Conservation (phyloP, 257 asterid species). For the Solanum bulbocastanum region DNA sequence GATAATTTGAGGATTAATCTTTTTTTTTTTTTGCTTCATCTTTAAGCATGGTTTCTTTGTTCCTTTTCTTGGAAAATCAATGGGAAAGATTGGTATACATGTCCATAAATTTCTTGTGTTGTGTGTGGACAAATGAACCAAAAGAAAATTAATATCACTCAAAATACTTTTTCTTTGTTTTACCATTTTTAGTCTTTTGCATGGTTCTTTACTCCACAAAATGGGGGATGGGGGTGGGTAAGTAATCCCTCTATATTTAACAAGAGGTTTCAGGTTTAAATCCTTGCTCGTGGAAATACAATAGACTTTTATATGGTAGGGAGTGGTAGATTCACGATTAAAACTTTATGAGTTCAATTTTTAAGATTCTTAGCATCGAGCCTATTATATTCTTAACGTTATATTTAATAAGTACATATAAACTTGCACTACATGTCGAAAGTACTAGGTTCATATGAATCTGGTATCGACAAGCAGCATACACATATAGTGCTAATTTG, state of each 20-base stretch:
- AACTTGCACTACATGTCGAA: not conserved
- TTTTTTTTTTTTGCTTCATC: not conserved
- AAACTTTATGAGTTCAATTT: no score
- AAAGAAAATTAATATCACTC: not conserved
- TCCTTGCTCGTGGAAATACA: fast-evolving
- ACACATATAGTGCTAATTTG: not conserved
- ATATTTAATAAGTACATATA: no score
- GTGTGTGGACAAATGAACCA: not conserved
- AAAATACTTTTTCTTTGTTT: not conserved
- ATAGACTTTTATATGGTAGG: not conserved
- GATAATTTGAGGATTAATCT: not conserved
- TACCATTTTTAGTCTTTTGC: not conserved
- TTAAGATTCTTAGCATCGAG: not conserved
- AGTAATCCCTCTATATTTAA: not conserved
- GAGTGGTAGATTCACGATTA: fast-evolving
- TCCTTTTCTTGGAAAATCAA: not conserved
- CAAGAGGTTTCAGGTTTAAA: not conserved
- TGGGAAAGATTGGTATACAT: not conserved
- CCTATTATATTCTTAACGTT: not conserved
- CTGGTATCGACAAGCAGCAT: fast-evolving
- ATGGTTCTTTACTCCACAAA: not conserved
- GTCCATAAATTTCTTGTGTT: not conserved
- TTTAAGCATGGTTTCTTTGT: not conserved
- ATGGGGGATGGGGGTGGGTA: not conserved
- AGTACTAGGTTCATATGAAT: not conserved